Evolutionary conservation across 2,329 filamentous ascomycete species (phyloP), one percentile per base, ranked within the genome.

Genomic region (Exophiala calicioides): DNA sequence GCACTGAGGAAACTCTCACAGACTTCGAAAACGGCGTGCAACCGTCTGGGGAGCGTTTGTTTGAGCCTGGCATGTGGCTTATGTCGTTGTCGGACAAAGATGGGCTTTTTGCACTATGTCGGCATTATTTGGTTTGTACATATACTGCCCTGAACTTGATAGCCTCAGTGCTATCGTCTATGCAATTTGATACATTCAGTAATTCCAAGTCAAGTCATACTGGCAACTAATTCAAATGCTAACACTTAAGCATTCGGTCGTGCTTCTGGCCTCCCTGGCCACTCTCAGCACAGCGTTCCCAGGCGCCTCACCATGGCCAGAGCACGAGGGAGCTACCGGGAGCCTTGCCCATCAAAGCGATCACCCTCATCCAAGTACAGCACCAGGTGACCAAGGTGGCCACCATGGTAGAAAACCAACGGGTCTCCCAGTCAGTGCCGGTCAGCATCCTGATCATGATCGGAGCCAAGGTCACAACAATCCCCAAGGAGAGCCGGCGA

Each of bases 221-320:
- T 47, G 10, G 40, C 32, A 20, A 15, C 19, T 20, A 18, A 19
- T 21, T 24, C 21, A 18, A 20, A 53, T 50, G 51, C 35, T 53
- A 24, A 31, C 34, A 29, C 26, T 50, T 32, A 53, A 47, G 36
- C 30, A 33, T 19, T 16, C 44, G 19, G 26, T 47, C 13, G 15
- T 44, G 27, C 27, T 53, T 8, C 15, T 50, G 30, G 40, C 43
- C n/a, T 37, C 43, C 9, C 23, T 53, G 18, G 47, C 43, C 32
- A 35, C 47, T 26, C 20, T 50, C 23, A 27, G 30, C 29, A 31
- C 35, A 12, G 36, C 51, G 4, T 35, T 44, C 2, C 39, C 47
- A 10, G 31, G 40, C 18, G 27, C 31, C 9, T 24, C 18, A 16
- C 44, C 42, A 44, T 46, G 36, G 45, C 24, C 34, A 15, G 37